Evolutionary conservation across 768 basidiomycete genomes (phyloP), one percentile per base, ranked within the genome.

Genomic region (Galerina sulciceps): DNA sequence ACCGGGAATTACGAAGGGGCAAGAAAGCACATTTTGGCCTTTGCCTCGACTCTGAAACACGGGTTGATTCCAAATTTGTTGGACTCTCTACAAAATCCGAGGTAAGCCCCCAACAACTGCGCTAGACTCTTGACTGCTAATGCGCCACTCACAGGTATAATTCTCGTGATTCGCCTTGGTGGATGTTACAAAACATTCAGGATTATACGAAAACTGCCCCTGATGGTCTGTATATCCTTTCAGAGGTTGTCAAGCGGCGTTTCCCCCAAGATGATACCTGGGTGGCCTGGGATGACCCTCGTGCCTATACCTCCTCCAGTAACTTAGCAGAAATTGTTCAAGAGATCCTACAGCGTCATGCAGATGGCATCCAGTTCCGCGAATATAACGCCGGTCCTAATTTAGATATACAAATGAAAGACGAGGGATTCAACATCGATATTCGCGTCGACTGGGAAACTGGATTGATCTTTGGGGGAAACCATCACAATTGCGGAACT

Each of bases 111-210:
- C n/a, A 1, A n/a, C 22, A 18, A 23, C 18, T 53, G 18, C 4
- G 17, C 23, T n/a, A n/a, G 34, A 20, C 36, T n/a, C n/a, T 35
- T 17, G 13, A 31, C n/a, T 26, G 35, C 55, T 48, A 6, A 46
- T 40, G 0, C 37, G 18, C 9, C 37, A 20, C 20, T 40, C 17
- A 9, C 59, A 91, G 91, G 60, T 96, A 94, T 74, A 99, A 99
- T 73, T 99, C 94, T 4, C 89, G 97, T 52, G 97, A 99, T 71
- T 94, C 94, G 6, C 96, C 97, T 4, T 99, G 96, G 96, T 99
- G 95, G 94, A 96, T 99, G 92, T 72, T 98, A 58, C 96, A 99
- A 71, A 97, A 91, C 69, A 97, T 99, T 54, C 97, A 99, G 68
- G 95, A 99, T 71, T 99, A 98, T 71, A 88, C 85, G 18, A 76